These are phyloP conservation scores for Silene coronaria DNA, from an alignment of 179 eudicot species.

Conservation along the genomic window DNA sequence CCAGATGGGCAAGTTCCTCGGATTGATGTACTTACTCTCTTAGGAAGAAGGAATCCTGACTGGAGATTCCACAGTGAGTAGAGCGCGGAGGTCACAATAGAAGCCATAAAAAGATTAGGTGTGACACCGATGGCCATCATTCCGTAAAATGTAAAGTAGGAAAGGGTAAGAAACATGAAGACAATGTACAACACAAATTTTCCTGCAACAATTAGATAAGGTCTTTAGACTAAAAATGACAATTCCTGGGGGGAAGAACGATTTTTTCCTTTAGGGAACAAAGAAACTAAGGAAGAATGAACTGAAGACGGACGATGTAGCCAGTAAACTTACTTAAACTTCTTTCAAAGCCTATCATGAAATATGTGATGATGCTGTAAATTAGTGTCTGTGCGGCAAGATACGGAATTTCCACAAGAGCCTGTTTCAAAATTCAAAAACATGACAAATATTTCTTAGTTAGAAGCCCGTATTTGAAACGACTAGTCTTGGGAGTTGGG, in stretches of 20 bases:
- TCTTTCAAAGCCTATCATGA: slow-evolving; percentile 77
- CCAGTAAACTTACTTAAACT: slow-evolving; percentile 39
- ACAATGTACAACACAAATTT: slow-evolving; percentile 54
- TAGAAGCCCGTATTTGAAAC: neutral
- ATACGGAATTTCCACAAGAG: slow-evolving; percentile 81
- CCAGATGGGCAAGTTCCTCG: neutral
- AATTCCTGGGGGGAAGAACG: neutral
- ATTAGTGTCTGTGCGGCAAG: slow-evolving; percentile 55
- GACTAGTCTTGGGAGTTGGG: no score
- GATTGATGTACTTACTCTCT: slow-evolving; percentile 41
- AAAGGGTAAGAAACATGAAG: slow-evolving; percentile 81
- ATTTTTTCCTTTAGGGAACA: neutral
- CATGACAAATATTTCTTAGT: neutral
- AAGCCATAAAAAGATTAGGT: slow-evolving; percentile 56
- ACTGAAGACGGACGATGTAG: neutral
- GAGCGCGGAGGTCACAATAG: slow-evolving; percentile 67
- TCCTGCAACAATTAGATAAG: slow-evolving; percentile 39
- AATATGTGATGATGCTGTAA: slow-evolving; percentile 62
- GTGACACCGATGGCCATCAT: slow-evolving; percentile 93
- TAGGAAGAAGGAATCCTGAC: slow-evolving; percentile 77
- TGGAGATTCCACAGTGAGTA: slow-evolving; percentile 92
- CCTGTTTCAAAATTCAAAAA: slow-evolving; percentile 36
- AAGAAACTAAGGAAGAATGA: neutral
- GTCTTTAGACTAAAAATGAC: neutral
- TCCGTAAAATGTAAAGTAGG: slow-evolving; percentile 82